Evolutionary conservation across 2,329 filamentous ascomycete species (phyloP), one percentile per base, ranked within the genome.

Genomic region (Sporothrix mexicana): DNA sequence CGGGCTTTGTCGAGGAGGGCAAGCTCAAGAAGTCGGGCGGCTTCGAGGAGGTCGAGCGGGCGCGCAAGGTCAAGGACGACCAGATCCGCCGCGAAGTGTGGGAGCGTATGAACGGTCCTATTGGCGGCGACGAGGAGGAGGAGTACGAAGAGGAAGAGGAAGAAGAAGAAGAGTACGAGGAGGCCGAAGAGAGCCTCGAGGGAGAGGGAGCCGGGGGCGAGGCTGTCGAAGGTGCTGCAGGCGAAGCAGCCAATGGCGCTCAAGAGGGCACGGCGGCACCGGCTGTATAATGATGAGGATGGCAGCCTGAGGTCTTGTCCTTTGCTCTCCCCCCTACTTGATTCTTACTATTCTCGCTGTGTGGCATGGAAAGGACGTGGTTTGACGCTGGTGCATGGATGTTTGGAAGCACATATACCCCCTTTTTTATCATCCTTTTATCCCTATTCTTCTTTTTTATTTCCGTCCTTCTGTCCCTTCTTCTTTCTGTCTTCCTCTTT

Each of bases 21-120:
- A 96, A 93, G 81, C 84, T 99, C 76, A 98, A 97, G 87, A 98
- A 98, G 87, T 95, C 92, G 15, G 96, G 96, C 55, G 96, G 96
- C 0, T 91, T 97, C 68, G 96, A 98, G 80, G 96, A 99, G 83
- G 92, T 95, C 0, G 96, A 99, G 83, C 88, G 96, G 70, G 86
- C 93, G 62, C 87, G 96, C 68, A 92, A 91, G 79, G 88, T 91
- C 49, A 97, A 95, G 80, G 96, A 99, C 78, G 96, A 98, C 74
- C 88, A 89, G 77, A 94, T 94, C 73, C 87, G 95, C 73, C 91
- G 89, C 77, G 95, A 98, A 80, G 93, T 91, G 13, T 92, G 90
- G 90, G 89, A 91, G 77, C 83, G 88, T 57, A 86, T 88, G 83
- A 91, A 91, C 77, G 89, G 89, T 13, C 81, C 88, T 17, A 73